Conservation (phyloP, 148 eudicot species). For the Linanthus parryae region DNA sequence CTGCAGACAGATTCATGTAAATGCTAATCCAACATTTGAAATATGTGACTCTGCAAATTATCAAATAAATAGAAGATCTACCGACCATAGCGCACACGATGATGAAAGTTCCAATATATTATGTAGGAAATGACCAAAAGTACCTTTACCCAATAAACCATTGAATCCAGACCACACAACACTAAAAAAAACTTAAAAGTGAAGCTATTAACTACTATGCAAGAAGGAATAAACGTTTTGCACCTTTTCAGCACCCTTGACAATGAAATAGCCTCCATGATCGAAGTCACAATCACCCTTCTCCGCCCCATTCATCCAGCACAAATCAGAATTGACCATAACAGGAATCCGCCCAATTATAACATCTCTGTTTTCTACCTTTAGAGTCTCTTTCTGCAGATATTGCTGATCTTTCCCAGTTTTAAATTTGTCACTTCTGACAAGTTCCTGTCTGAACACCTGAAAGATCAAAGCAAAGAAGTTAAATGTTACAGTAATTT, state of each 20-base stretch:
- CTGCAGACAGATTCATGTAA: too few species aligned
- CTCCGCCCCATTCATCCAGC: constrained; percentile 76
- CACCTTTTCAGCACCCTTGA: constrained; percentile 99
- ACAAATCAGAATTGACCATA: constrained; percentile 86
- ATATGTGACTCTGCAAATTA: too few species aligned
- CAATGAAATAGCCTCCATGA: constrained; percentile 86
- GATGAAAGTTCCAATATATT: not conserved
- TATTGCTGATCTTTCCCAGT: constrained; percentile 58
- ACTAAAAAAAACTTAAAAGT: too few species aligned
- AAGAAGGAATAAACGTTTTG: too few species aligned
- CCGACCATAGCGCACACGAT: too few species aligned
- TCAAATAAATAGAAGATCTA: too few species aligned
- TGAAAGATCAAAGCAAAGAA: too few species aligned
- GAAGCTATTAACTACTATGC: not conserved
- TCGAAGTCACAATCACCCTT: constrained; percentile 86
- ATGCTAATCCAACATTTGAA: too few species aligned
- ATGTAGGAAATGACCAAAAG: not conserved
- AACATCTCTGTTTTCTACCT: constrained; percentile 36
- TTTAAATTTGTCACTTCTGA: constrained; percentile 71
- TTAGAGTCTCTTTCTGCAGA: constrained; percentile 35
- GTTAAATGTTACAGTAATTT: too few species aligned
- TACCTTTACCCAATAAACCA: not conserved
- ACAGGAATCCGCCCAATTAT: constrained; percentile 82
- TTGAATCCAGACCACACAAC: constrained; percentile 2
- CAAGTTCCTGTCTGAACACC: constrained; percentile 56